These are phyloP conservation scores for Aspergillus bombycis DNA, from an alignment of 2,329 filamentous ascomycete species.

Conservation along the genomic window DNA sequence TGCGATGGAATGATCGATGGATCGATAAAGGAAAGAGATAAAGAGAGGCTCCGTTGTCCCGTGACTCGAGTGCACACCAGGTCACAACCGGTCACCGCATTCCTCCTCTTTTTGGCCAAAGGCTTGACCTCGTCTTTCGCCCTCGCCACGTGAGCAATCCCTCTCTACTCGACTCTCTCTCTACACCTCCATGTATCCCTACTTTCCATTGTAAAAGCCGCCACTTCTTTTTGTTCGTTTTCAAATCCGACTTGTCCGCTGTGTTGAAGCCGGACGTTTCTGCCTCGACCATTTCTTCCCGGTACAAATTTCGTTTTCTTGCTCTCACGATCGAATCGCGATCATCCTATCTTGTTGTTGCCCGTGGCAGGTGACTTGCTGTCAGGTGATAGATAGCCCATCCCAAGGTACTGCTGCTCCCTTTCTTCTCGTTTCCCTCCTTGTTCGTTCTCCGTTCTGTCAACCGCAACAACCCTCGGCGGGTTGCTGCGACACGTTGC, in stretches of 20 bases:
- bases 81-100: slow-evolving; percentile 25
- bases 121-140: slow-evolving; percentile 22
- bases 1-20: slow-evolving; percentile 1
- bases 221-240: slow-evolving; percentile 24
- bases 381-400: slow-evolving; percentile 49
- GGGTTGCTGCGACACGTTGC: background rate
- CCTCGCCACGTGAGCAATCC: slow-evolving; percentile 46
- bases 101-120: slow-evolving; percentile 24
- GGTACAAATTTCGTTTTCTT: slow-evolving; percentile 22
- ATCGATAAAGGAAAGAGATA: background rate
- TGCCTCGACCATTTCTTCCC: slow-evolving; percentile 19
- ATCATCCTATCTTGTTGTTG: slow-evolving; percentile 40
- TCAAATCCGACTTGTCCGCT: slow-evolving; percentile 23
- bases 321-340: slow-evolving; percentile 29
- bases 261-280: slow-evolving; percentile 10
- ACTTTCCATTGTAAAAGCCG: slow-evolving; percentile 31
- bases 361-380: slow-evolving; percentile 48
- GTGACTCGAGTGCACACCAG: slow-evolving; percentile 35
- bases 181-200: slow-evolving; percentile 32
- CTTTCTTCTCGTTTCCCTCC: slow-evolving; percentile 20
- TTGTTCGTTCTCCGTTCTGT: slow-evolving; percentile 18
- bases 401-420: slow-evolving; percentile 39
- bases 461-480: slow-evolving; percentile 13
- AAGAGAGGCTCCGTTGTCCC: slow-evolving; percentile 26
- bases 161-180: slow-evolving; percentile 38